Evolutionary conservation across 139 green algal genomes (phyloP).

Genomic region (Mesotaenium endlicherianum): DNA sequence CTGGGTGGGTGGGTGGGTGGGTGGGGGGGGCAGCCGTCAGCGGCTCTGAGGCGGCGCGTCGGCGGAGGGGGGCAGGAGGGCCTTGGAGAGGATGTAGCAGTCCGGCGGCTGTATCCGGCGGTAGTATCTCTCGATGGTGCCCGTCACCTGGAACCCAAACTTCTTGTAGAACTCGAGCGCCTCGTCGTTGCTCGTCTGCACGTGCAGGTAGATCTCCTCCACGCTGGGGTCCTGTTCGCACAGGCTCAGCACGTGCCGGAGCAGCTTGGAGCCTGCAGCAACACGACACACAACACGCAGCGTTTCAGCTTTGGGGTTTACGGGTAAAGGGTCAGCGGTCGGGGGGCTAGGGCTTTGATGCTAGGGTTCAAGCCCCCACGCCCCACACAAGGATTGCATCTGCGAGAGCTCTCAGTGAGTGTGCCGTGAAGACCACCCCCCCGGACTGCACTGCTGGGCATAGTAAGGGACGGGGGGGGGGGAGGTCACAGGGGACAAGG

Average conservation of each 20-base stretch:
- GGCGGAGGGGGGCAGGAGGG: background rate
- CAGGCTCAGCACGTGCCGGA: slow-evolving; percentile 55
- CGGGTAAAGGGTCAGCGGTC: too few species aligned
- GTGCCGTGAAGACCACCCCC: too few species aligned
- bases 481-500: background rate
- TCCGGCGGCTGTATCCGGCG: slow-evolving; percentile 63
- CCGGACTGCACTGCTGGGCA: background rate
- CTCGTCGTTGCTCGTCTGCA: slow-evolving; percentile 74
- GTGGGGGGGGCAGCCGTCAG: too few species aligned
- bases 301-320: too few species aligned
- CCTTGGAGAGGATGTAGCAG: slow-evolving; percentile 38
- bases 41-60: too few species aligned
- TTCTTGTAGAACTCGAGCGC: slow-evolving; percentile 70
- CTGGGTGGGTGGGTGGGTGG: too few species aligned
- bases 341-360: too few species aligned
- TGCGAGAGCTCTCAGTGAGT: too few species aligned
- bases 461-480: background rate
- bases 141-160: slow-evolving; percentile 60
- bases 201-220: slow-evolving; percentile 71
- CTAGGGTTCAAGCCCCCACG: too few species aligned
- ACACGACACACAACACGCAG: too few species aligned
- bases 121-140: slow-evolving; percentile 69
- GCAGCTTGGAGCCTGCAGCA: slow-evolving; percentile 56
- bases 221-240: slow-evolving; percentile 57
- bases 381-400: too few species aligned